Conservation (phyloP, 345 rosid species). For the Populus deltoides region DNA sequence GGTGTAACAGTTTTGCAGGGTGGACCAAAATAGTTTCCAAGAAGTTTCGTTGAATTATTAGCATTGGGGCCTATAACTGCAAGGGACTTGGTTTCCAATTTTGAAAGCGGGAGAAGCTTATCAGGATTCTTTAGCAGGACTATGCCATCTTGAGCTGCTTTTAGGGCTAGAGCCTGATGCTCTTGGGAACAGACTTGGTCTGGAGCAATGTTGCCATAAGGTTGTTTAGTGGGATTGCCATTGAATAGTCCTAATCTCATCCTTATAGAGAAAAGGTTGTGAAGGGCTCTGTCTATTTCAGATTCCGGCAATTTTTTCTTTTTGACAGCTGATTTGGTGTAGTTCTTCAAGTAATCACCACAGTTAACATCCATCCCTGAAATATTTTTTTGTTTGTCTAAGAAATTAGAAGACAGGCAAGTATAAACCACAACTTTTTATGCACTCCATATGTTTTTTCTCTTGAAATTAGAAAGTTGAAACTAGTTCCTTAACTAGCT, state of each 20-base stretch:
- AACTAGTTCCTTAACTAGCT: not conserved
- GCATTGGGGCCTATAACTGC: slow-evolving; percentile 88
- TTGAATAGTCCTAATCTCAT: slow-evolving; percentile 86
- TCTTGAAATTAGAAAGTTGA: not conserved
- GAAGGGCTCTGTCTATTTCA: slow-evolving; percentile 67
- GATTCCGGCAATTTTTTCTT: slow-evolving; percentile 56
- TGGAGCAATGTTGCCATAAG: slow-evolving; percentile 59
- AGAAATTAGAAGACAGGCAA: slow-evolving; percentile 1
- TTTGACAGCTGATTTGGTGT: slow-evolving; percentile 65
- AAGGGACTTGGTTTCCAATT: slow-evolving; percentile 43
- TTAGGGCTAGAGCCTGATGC: slow-evolving; percentile 75
- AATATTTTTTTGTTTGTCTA: not conserved
- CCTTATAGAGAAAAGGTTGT: slow-evolving; percentile 69
- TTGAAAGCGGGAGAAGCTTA: slow-evolving; percentile 62
- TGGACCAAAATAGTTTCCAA: slow-evolving; percentile 81
- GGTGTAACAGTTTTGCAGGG: slow-evolving; percentile 63
- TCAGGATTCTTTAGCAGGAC: slow-evolving; percentile 70
- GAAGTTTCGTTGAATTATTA: slow-evolving; percentile 43
- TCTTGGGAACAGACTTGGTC: slow-evolving; percentile 59
- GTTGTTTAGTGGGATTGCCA: slow-evolving; percentile 55
- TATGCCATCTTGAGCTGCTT: slow-evolving; percentile 80
- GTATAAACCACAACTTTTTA: not conserved
- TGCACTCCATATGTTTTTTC: not conserved
- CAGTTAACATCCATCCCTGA: slow-evolving; percentile 92
- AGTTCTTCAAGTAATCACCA: slow-evolving; percentile 58